These are phyloP conservation scores for Tubosaeta sp. DNA, from an alignment of 768 basidiomycete species.

Conservation along the genomic window DNA sequence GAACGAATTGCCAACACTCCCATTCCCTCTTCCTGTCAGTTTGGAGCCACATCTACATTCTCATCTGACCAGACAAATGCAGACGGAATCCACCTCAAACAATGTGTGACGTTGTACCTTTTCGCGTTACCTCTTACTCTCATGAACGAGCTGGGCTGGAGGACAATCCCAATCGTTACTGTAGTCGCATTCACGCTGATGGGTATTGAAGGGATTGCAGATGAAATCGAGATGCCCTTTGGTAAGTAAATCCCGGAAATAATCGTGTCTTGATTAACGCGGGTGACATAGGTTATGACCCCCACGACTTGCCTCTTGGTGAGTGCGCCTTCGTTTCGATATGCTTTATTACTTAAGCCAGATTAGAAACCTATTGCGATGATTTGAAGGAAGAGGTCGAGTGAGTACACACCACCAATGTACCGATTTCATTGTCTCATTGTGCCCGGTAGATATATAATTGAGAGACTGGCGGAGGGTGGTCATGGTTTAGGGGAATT, in stretches of 20 bases:
- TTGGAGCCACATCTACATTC: background rate
- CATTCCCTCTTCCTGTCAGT: conserved; percentile 70
- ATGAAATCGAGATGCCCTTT: conserved; percentile 94
- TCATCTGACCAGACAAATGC: conserved; percentile 13
- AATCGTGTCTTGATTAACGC: background rate
- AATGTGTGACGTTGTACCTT: conserved; percentile 91
- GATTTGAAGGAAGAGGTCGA: conserved; percentile 84
- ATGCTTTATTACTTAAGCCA: too few species aligned
- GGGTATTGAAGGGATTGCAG: conserved; percentile 94
- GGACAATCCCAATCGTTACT: conserved; percentile 79
- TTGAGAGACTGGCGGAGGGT: conserved; percentile 66
- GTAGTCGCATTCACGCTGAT: conserved; percentile 88
- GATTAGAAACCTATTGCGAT: conserved; percentile 81
- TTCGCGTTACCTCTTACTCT: conserved; percentile 88
- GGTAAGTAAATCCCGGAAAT: conserved; percentile 42
- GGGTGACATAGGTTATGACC: conserved; percentile 46
- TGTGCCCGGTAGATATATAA: conserved; percentile 50
- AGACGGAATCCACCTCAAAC: conserved; percentile 91
- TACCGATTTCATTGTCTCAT: conserved; percentile 3
- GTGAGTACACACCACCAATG: conserved; percentile 40
- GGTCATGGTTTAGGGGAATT: conserved; percentile 68
- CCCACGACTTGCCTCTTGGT: conserved; percentile 74
- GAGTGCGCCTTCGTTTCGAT: too few species aligned
- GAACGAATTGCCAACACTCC: conserved; percentile 90
- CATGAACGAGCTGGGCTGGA: conserved; percentile 78